A percentile compares a stretch with the other conserved stretches of the same genome.
Conservation (phyloP, 305 asterid genomes). For the Rubia peregrina region DNA sequence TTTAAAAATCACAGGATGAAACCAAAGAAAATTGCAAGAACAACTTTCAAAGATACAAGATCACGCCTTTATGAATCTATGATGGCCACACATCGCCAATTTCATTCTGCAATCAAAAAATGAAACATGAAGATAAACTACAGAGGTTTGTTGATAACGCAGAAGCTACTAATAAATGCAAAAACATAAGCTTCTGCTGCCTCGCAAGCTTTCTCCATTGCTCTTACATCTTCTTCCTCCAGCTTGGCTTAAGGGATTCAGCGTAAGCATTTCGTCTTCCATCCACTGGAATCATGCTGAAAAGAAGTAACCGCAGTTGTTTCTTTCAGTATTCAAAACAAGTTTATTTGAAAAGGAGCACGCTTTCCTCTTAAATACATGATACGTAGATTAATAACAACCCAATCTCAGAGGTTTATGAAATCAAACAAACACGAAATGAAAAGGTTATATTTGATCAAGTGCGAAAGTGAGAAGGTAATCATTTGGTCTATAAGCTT, state of each 20-base stretch:
- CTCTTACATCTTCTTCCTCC: slow-evolving; percentile 60
- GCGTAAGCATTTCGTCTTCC: slow-evolving; percentile 71
- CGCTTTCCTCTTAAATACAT: background rate
- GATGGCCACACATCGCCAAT: too few species aligned
- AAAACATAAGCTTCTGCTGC: slow-evolving; percentile 27
- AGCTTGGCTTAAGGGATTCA: slow-evolving; percentile 52
- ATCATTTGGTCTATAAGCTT: slow-evolving; percentile 85
- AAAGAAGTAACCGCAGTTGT: background rate
- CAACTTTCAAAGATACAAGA: background rate
- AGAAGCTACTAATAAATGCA: too few species aligned
- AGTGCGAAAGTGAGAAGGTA: background rate
- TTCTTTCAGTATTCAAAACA: background rate
- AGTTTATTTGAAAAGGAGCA: background rate
- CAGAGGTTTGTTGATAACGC: too few species aligned
- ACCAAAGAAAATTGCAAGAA: background rate
- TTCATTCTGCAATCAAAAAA: background rate
- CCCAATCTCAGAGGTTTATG: background rate
- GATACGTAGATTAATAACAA: too few species aligned
- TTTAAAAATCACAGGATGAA: background rate
- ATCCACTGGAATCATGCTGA: slow-evolving; percentile 78
- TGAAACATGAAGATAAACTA: too few species aligned
- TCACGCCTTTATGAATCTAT: background rate
- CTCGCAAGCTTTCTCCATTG: slow-evolving; percentile 46
- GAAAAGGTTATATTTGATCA: background rate
- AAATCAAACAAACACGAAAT: background rate